Base-by-base conservation (phyloP, 2,329 filamentous ascomycete genomes). In the Ceratocystis colombiana region DNA sequence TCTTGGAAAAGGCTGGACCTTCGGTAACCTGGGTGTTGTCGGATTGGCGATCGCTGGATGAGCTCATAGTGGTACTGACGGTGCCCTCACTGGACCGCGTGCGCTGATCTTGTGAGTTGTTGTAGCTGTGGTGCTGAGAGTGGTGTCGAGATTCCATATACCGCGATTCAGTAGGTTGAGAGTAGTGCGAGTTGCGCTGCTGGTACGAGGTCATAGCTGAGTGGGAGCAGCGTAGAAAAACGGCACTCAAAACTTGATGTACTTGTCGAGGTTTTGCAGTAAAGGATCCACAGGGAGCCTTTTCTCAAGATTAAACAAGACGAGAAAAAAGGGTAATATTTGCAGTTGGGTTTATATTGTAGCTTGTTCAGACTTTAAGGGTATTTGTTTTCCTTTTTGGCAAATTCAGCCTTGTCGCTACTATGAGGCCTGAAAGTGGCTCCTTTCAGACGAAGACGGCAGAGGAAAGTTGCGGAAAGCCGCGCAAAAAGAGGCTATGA, bases 1-100 rank as follows among this genome's bases (percentile, higher is more conserved):
- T 99, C 82, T 99, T 99, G 71, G 93, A 97, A 78, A 94, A 96
- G 67, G 90, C 84, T 3, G 93, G 92, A 28, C 89, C 90, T 74
- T 96, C 90, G 62, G 93, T 96, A 77, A 93, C 84, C 75, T 90
- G 87, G 64, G 93, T 96, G 68, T 83, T 86, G 68, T 88, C 84
- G 61, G 89, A 92, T 76, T 92, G 87, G 73, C 86, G 82, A 72
- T 87, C 88, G 62, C 85, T 88, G 64, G 86, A 87, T 69, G 83
- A 82, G 77, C 88, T 93, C 77, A 86, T 86, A 75, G 86, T 87
- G 70, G 90, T 96, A 82, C 88, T 93, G 75, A 91, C 88, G 69
- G 90, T 96, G 74, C 90, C 90, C 77, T 96, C 90, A 79, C 90
- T 96, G 70, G 88, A 88, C 74, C 90, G 82, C 69, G 80, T 80